A percentile compares a stretch with the other conserved stretches of the same genome.
These are phyloP conservation scores for Elongisporangium senticosum DNA, from an alignment of 352 stramenopile species.

Conservation along the genomic window DNA sequence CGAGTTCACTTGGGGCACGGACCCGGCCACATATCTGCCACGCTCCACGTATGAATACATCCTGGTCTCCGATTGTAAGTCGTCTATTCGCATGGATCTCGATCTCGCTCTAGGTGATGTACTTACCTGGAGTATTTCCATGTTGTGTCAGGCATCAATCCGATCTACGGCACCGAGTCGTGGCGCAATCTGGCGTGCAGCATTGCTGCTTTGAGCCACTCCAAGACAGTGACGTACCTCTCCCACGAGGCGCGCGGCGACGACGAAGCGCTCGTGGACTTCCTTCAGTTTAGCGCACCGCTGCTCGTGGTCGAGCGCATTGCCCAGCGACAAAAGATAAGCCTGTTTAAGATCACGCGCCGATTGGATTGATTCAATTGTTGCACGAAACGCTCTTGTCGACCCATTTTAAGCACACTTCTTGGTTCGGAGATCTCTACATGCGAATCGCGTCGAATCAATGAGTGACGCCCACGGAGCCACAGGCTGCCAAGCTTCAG, in stretches of 20 bases:
- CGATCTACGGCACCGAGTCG: constrained; percentile 76
- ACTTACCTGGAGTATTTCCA: not conserved
- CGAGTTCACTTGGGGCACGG: constrained; percentile 64
- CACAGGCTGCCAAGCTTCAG: constrained; percentile 10
- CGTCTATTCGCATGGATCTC: not conserved
- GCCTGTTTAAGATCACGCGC: constrained; percentile 47
- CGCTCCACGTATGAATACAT: constrained; percentile 46
- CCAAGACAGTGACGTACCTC: constrained; percentile 56
- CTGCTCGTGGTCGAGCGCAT: constrained; percentile 42
- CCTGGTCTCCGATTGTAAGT: constrained; percentile 74
- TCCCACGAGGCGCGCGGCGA: constrained; percentile 66
- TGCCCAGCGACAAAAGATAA: constrained; percentile 29
- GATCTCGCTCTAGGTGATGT: not conserved
- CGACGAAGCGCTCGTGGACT: constrained; percentile 69
- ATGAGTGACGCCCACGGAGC: not conserved
- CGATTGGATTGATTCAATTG: constrained; percentile 1
- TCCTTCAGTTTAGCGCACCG: constrained; percentile 35
- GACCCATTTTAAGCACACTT: too few relatives aligned
- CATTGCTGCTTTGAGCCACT: constrained; percentile 50
- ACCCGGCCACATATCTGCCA: constrained; percentile 14
- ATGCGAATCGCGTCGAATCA: too few relatives aligned
- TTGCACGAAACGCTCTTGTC: too few relatives aligned
- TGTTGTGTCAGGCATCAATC: constrained; percentile 52
- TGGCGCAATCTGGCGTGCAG: constrained; percentile 71
- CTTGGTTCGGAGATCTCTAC: too few relatives aligned